Conservation (phyloP, 2,329 filamentous ascomycete genomes). For the Hymenoscyphus fructigenus region DNA sequence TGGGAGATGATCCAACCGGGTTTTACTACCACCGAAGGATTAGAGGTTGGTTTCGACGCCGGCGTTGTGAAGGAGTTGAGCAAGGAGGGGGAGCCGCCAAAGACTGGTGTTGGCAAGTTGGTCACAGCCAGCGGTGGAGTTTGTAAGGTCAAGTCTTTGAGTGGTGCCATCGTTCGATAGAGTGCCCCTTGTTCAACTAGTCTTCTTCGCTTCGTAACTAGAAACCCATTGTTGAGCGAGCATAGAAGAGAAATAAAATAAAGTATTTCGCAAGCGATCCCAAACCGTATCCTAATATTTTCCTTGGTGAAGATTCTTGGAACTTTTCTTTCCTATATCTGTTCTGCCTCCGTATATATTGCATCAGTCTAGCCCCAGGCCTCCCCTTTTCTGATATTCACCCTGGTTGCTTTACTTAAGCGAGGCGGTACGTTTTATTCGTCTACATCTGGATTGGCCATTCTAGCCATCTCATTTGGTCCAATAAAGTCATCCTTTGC, state of each 20-base stretch:
- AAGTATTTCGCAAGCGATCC: not conserved
- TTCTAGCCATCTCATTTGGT: no score
- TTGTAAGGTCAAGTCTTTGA: constrained; percentile 80
- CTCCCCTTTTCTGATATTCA: no score
- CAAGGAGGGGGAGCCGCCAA: constrained; percentile 58
- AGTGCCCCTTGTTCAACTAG: not conserved
- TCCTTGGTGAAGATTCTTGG: no score
- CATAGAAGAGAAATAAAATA: not conserved
- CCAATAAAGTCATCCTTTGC: no score
- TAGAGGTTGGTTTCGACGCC: constrained; percentile 87
- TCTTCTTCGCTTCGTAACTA: not conserved
- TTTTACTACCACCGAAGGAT: constrained; percentile 80
- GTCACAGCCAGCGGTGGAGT: constrained; percentile 75
- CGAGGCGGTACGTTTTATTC: no score
- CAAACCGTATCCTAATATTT: no score
- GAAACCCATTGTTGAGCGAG: not conserved
- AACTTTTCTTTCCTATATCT: no score
- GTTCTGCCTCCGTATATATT: no score
- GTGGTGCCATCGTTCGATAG: constrained; percentile 80
- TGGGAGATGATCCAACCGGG: constrained; percentile 97
- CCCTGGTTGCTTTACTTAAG: no score
- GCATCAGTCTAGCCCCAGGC: no score
- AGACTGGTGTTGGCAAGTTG: constrained; percentile 56
- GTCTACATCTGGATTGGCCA: no score
- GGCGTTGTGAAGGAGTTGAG: constrained; percentile 72